A percentile compares a stretch with the other conserved stretches of the same genome.
These are phyloP conservation scores for Starmerella riodocensis DNA, from an alignment of 805 yeast species.

Conservation along the genomic window DNA sequence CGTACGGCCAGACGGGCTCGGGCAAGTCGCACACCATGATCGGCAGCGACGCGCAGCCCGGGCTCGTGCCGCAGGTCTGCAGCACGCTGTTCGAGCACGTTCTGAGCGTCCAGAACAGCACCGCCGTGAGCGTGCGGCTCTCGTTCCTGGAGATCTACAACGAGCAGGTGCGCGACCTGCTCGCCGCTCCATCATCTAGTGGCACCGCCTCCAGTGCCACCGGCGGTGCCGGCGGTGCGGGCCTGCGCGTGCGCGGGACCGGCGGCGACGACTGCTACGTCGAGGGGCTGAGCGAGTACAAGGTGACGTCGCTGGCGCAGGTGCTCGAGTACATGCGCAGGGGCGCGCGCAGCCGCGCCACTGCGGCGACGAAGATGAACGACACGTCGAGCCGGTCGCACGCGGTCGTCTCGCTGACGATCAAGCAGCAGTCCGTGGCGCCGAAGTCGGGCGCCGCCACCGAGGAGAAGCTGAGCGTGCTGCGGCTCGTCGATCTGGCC, in stretches of 20 bases:
- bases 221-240: slow-evolving; percentile 4
- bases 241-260: slow-evolving; percentile 48
- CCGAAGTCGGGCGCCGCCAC: slow-evolving; percentile 19
- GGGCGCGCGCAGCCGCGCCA: slow-evolving; percentile 48
- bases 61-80: slow-evolving; percentile 54
- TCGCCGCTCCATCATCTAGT: slow-evolving; percentile 25
- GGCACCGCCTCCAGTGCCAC: neutral
- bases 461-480: slow-evolving; percentile 42
- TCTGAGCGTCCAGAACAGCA: slow-evolving; percentile 28
- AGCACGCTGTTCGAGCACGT: slow-evolving; percentile 38
- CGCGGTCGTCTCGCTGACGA: slow-evolving; percentile 54
- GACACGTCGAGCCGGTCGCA: slow-evolving; percentile 66
- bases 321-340: slow-evolving; percentile 34
- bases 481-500: slow-evolving; percentile 67
- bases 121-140: slow-evolving; percentile 35
- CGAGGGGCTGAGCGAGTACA: slow-evolving; percentile 46
- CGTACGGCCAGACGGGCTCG: slow-evolving; percentile 74
- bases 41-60: slow-evolving; percentile 40
- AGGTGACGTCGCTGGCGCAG: slow-evolving; percentile 37
- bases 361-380: slow-evolving; percentile 65
- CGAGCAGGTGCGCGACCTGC: slow-evolving; percentile 58
- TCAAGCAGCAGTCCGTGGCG: slow-evolving; percentile 42
- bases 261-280: slow-evolving; percentile 60
- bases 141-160: slow-evolving; percentile 68
- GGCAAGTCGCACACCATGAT: slow-evolving; percentile 81